Percentiles rank a stretch among this genome's conserved stretches.
phyloP scores from a whole-genome alignment of 2,329 filamentous ascomycete genomes.

The Curvularia sp. region DNA sequence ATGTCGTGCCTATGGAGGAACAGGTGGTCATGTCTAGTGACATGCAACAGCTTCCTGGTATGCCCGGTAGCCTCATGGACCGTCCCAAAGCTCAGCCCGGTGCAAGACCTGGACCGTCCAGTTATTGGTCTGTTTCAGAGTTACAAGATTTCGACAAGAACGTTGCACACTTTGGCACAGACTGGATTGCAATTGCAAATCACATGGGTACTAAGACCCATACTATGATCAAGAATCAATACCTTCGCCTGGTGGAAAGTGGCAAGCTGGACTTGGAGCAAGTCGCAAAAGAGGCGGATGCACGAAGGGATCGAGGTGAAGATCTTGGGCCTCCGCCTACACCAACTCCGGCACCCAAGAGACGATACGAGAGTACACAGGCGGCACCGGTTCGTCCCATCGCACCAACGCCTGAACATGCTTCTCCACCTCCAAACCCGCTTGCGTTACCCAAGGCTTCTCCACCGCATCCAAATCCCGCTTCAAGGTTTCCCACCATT shows the following conservation, averaged over 20 bases:
- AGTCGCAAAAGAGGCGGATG: conserved; percentile 53
- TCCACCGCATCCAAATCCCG: conserved; percentile 40
- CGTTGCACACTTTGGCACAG: conserved; percentile 76
- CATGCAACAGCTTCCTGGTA: conserved; percentile 24
- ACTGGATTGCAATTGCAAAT: conserved; percentile 76
- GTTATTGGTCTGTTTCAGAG: conserved; percentile 88
- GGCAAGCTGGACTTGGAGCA: conserved; percentile 53
- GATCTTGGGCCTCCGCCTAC: conserved; percentile 57
- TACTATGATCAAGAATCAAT: conserved; percentile 73
- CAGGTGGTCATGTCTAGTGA: conserved; percentile 35
- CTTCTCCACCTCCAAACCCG: conserved; percentile 39
- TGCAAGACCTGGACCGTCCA: conserved; percentile 70
- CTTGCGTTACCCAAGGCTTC: conserved; percentile 48
- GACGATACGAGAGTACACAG: conserved; percentile 55
- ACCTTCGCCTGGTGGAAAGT: conserved; percentile 54
- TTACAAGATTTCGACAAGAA: conserved; percentile 77
- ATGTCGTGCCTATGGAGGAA: conserved; percentile 35
- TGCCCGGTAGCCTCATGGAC: conserved; percentile 43
- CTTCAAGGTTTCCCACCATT: conserved; percentile 41
- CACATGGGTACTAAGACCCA: conserved; percentile 85
- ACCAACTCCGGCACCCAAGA: conserved; percentile 57
- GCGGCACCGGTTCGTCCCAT: conserved; percentile 51
- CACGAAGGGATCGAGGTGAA: conserved; percentile 53
- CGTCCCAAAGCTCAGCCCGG: conserved; percentile 41
- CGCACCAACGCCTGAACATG: conserved; percentile 56